Conservation (phyloP, 257 asterid genomes). For the Echites panduratus region DNA sequence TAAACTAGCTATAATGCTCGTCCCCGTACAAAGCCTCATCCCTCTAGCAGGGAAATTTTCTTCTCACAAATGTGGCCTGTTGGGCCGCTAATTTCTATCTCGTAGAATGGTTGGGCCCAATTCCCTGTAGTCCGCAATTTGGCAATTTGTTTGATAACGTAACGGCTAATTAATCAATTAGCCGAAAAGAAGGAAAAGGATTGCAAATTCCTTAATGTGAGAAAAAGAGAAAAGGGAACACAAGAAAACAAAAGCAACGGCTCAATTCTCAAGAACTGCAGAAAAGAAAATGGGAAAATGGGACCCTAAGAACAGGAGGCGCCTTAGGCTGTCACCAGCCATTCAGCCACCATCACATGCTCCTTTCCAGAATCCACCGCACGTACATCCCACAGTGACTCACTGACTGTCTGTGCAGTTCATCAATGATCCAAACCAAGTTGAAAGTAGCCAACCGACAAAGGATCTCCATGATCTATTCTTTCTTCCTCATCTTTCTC, state of each 20-base stretch:
- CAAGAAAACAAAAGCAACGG: slow-evolving; percentile 17
- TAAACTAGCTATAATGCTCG: no score
- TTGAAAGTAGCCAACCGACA: background rate
- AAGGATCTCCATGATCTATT: background rate
- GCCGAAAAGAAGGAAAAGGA: no score
- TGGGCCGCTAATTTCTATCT: no score
- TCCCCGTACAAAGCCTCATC: no score
- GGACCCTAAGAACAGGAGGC: slow-evolving; percentile 10
- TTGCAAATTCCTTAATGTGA: background rate
- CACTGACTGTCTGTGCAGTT: background rate
- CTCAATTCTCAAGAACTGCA: slow-evolving; percentile 17
- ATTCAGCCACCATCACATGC: slow-evolving; percentile 20
- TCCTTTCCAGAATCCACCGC: slow-evolving; percentile 16
- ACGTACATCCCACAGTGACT: background rate
- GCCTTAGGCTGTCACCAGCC: slow-evolving; percentile 16
- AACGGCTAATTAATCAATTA: no score
- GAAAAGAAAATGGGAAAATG: background rate
- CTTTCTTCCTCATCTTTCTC: background rate
- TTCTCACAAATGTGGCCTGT: no score
- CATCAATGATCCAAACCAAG: background rate
- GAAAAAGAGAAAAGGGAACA: background rate
- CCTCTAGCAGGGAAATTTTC: no score
- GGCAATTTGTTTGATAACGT: no score
- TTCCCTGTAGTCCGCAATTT: no score
- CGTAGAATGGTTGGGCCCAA: no score